A percentile compares a stretch with the other conserved stretches of the same genome.
Conservation (phyloP, 768 basidiomycete species). For the Suillus luteus region DNA sequence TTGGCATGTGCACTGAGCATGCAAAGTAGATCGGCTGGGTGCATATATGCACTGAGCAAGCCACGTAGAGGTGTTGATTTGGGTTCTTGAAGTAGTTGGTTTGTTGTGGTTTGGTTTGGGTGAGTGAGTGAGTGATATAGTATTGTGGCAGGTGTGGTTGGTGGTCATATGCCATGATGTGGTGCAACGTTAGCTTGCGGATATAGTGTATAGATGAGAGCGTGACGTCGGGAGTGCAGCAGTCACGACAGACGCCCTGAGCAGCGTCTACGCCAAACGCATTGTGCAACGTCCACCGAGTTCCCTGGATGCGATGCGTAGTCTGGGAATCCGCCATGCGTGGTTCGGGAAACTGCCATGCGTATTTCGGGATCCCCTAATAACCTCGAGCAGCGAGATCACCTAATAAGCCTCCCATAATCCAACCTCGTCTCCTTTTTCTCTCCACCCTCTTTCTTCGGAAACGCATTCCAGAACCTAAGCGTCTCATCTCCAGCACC, state of each 20-base stretch:
- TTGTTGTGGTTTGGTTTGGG: not conserved
- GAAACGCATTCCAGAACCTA: slow-evolving; percentile 97
- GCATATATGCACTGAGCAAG: slow-evolving; percentile 3
- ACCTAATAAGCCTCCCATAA: slow-evolving; percentile 56
- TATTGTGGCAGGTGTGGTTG: not conserved
- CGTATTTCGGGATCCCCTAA: not conserved
- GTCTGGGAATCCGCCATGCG: not conserved
- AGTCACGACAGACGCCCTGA: not conserved
- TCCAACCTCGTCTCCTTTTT: slow-evolving; percentile 44
- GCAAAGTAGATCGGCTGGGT: not conserved
- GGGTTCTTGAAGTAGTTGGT: not conserved
- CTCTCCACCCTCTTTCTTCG: slow-evolving; percentile 57
- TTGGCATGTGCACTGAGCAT: slow-evolving; percentile 5
- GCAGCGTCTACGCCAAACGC: not conserved
- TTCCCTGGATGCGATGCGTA: not conserved
- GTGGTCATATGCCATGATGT: slow-evolving; percentile 7
- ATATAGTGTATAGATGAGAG: slow-evolving; percentile 7
- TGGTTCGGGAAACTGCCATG: not conserved
- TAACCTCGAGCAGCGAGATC: not conserved
- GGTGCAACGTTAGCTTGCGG: slow-evolving; percentile 2
- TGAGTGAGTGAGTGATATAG: slow-evolving; percentile 1
- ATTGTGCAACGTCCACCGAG: not conserved
- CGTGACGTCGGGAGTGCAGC: not conserved
- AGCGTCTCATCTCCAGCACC: slow-evolving; percentile 98
- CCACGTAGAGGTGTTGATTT: not conserved